Conservation (phyloP, 225 moss, liverwort and hornwort genomes). For the Sphagnum tenellum region DNA sequence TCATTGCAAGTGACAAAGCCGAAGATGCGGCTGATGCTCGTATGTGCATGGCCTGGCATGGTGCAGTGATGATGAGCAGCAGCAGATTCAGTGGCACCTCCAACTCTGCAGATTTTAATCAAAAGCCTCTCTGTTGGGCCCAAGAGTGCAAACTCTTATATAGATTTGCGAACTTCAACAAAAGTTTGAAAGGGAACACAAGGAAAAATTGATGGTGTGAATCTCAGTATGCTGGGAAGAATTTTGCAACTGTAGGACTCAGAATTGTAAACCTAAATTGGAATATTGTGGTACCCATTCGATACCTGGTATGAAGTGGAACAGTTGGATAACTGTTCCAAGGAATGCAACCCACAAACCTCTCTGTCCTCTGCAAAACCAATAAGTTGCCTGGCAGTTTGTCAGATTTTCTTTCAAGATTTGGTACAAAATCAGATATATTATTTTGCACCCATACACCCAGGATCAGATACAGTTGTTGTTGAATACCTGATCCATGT, state of each 20-base stretch:
- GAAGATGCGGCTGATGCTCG: not conserved
- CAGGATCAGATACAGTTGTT: not conserved
- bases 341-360: conserved; percentile 33
- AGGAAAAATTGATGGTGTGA: not conserved
- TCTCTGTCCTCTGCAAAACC: conserved; percentile 23
- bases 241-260: not conserved
- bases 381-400: not conserved
- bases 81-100: conserved; percentile 20
- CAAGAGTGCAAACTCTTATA: no score
- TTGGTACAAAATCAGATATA: no score
- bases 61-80: conserved; percentile 25
- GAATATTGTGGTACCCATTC: no score
- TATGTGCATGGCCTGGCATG: conserved; percentile 8
- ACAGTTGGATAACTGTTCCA: conserved; percentile 17
- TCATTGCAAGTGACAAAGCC: not conserved
- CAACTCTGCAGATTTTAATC: conserved; percentile 8
- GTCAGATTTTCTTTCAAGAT: no score
- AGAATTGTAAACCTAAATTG: no score
- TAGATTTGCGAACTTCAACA: not conserved
- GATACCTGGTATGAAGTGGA: conserved; percentile 31
- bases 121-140: not conserved
- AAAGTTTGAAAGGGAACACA: not conserved
- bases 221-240: not conserved
- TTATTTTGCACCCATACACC: not conserved
- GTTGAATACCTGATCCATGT: conserved; percentile 19